Evolutionary conservation across 345 rosid genomes (phyloP).

Genomic region (Nephelium lappaceum): DNA sequence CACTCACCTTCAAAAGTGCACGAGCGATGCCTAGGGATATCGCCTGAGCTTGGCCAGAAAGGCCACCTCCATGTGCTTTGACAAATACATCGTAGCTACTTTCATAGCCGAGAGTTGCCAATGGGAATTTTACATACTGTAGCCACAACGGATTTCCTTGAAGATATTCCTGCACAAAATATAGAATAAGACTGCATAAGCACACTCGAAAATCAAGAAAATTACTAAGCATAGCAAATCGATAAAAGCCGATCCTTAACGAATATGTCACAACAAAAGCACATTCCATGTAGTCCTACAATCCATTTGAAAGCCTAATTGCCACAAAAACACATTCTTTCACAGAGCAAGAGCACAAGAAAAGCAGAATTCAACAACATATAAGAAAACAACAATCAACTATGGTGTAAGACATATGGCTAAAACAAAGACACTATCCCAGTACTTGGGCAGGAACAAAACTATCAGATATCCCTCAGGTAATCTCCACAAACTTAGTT

Average conservation of each 20-base stretch:
- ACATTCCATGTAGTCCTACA: not conserved
- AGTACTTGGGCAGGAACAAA: not conserved
- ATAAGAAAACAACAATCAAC: not conserved
- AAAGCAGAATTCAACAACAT: not conserved
- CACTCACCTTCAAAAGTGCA: slow-evolving; percentile 80
- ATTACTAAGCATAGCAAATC: not conserved
- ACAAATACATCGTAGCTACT: slow-evolving; percentile 82
- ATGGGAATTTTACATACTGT: slow-evolving; percentile 79
- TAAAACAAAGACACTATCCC: not conserved
- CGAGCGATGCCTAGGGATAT: slow-evolving; percentile 90
- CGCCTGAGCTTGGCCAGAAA: slow-evolving; percentile 97
- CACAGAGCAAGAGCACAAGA: not conserved
- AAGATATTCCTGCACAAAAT: slow-evolving; percentile 73
- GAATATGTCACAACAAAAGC: not conserved
- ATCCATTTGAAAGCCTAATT: not conserved
- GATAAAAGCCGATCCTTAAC: not conserved
- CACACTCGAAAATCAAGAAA: not conserved
- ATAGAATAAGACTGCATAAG: not conserved
- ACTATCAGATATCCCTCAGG: not conserved
- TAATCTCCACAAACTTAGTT: not conserved
- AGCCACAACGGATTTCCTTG: slow-evolving; percentile 98
- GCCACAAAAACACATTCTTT: not conserved
- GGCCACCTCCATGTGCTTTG: slow-evolving; percentile 95
- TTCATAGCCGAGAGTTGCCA: slow-evolving; percentile 83
- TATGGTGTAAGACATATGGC: not conserved